Evolutionary conservation across 2,329 filamentous ascomycete species (phyloP).

Genomic region (Aspergillus hiratsukae): DNA sequence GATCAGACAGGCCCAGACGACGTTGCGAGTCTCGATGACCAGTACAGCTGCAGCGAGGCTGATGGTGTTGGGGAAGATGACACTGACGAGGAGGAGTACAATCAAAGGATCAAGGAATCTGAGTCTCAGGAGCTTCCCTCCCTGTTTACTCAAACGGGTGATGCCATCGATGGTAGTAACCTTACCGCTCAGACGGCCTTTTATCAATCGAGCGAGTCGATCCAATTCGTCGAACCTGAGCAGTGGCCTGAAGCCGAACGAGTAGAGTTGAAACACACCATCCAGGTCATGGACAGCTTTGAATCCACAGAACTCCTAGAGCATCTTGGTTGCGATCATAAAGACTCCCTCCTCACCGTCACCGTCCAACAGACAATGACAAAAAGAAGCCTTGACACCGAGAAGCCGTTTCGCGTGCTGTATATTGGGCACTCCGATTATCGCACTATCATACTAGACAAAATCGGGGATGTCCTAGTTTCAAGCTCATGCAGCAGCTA

Average conservation of each 20-base stretch:
- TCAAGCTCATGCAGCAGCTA: constrained; percentile 33
- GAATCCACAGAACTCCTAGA: constrained; percentile 27
- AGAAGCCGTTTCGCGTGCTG: constrained; percentile 42
- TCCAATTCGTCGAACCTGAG: constrained; percentile 41
- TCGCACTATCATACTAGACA: constrained; percentile 41
- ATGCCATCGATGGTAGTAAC: constrained; percentile 32
- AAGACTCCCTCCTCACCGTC: constrained; percentile 32
- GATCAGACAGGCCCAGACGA: constrained; percentile 41
- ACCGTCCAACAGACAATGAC: constrained; percentile 44
- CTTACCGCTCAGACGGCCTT: constrained; percentile 32
- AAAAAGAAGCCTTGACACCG: constrained; percentile 34
- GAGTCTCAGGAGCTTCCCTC: constrained; percentile 28
- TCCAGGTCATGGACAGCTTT: constrained; percentile 31
- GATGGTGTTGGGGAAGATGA: constrained; percentile 30
- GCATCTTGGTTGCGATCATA: constrained; percentile 22
- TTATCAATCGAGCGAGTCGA: constrained; percentile 32
- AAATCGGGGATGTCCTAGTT: constrained; percentile 46
- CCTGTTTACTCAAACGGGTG: constrained; percentile 23
- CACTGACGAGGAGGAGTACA: constrained; percentile 23
- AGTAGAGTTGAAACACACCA: constrained; percentile 41
- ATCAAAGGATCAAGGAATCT: constrained; percentile 23
- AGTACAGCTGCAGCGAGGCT: constrained; percentile 34
- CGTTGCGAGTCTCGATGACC: constrained; percentile 41
- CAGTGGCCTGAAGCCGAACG: constrained; percentile 36
- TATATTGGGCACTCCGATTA: constrained; percentile 39